These are phyloP conservation scores for Zymoseptoria tritici DNA, from an alignment of 2,329 filamentous ascomycete species.

Conservation along the genomic window DNA sequence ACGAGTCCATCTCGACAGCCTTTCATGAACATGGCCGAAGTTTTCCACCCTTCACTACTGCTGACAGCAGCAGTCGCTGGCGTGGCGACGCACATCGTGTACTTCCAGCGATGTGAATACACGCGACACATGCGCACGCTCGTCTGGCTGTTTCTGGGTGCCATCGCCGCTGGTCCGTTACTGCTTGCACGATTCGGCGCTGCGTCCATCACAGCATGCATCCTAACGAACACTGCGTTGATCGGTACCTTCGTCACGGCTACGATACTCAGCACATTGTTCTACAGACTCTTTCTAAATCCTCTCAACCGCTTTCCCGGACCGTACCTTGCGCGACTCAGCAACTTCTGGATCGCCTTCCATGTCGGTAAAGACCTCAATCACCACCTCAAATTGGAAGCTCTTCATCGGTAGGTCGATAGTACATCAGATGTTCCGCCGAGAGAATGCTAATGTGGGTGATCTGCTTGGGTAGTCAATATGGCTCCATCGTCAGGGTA, in stretches of 20 bases:
- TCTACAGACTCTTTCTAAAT: constrained; percentile 31
- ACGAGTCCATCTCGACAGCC: not conserved
- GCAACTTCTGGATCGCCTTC: constrained; percentile 24
- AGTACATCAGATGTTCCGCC: not conserved
- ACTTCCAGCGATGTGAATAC: constrained; percentile 20
- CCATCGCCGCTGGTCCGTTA: not conserved
- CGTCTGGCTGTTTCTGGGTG: constrained; percentile 8
- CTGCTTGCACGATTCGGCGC: constrained; percentile 2
- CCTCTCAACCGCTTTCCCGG: constrained; percentile 28
- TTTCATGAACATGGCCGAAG: not conserved
- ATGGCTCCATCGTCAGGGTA: constrained; percentile 29
- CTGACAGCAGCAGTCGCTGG: constrained; percentile 3
- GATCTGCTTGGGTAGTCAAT: constrained; percentile 6
- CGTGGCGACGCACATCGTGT: constrained; percentile 16
- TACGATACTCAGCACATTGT: constrained; percentile 25
- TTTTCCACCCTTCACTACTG: not conserved
- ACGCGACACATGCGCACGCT: constrained; percentile 14
- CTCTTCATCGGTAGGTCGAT: constrained; percentile 22
- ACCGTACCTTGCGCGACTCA: constrained; percentile 29
- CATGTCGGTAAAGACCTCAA: constrained; percentile 20
- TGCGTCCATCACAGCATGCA: constrained; percentile 2
- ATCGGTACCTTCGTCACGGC: constrained; percentile 10
- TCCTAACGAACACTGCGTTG: not conserved
- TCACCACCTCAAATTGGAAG: constrained; percentile 22
- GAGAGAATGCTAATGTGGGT: not conserved